A percentile compares a stretch with the other conserved stretches of the same genome.
Conservation (phyloP, 1,284 basidiomycete genomes). For the Hymenochaete sp. region DNA sequence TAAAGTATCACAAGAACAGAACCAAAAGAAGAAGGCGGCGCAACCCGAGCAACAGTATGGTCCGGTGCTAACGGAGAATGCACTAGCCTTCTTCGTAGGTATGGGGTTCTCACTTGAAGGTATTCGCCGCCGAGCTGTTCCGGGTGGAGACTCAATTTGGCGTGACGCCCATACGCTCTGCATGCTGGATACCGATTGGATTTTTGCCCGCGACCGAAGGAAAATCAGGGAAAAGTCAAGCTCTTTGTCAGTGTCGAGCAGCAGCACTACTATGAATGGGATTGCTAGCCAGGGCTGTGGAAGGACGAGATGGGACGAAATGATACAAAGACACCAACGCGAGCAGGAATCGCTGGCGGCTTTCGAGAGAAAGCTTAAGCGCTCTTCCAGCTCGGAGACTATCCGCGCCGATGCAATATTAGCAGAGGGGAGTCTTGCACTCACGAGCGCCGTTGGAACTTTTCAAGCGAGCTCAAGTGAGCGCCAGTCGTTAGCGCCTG, state of each 20-base stretch:
- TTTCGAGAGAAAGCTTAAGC: constrained; percentile 14
- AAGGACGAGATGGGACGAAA: constrained; percentile 19
- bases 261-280: background rate
- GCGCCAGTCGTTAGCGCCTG: background rate
- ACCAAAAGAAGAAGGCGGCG: background rate
- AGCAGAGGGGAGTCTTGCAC: background rate
- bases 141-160: constrained; percentile 12
- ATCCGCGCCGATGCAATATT: constrained; percentile 4
- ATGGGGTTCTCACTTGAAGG: constrained; percentile 19
- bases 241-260: too few species aligned
- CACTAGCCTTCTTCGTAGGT: constrained; percentile 14
- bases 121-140: constrained; percentile 14
- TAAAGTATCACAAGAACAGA: background rate
- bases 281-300: background rate
- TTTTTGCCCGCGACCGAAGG: too few species aligned
- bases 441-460: too few species aligned
- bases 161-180: constrained; percentile 16
- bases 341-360: constrained; percentile 18
- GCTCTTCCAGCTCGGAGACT: constrained; percentile 14
- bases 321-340: constrained; percentile 19
- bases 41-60: background rate
- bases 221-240: too few species aligned
- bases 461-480: too few species aligned
- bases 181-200: constrained; percentile 20
- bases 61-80: background rate